Evolutionary conservation across 352 stramenopile genomes (phyloP).

Genomic region (Thalassiosira pacifica): DNA sequence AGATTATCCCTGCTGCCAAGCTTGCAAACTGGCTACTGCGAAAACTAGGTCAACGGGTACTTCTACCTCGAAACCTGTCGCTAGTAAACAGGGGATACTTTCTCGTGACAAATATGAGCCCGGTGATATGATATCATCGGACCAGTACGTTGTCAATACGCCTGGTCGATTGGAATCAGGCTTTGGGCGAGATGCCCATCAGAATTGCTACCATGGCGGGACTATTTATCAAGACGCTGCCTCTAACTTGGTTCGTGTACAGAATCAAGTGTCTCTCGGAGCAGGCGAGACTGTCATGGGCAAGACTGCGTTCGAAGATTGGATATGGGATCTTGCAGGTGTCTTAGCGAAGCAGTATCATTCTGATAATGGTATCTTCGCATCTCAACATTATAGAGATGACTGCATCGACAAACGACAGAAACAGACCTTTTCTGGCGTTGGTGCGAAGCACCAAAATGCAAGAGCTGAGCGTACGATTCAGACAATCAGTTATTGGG

Average conservation of each 20-base stretch:
- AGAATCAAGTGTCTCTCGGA: neutral
- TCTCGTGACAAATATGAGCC: slow-evolving; percentile 14
- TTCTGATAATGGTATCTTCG: slow-evolving; percentile 70
- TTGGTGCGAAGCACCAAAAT: slow-evolving; percentile 64
- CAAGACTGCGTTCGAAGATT: neutral
- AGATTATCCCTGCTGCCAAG: neutral
- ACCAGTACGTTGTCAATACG: slow-evolving; percentile 6
- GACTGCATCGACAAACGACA: slow-evolving; percentile 17
- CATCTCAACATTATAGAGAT: slow-evolving; percentile 7
- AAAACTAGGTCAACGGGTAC: neutral
- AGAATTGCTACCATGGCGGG: neutral
- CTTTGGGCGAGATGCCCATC: neutral
- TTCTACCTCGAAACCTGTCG: neutral
- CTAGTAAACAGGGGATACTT: neutral
- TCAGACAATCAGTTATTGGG: slow-evolving; percentile 12
- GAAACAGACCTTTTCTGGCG: slow-evolving; percentile 42
- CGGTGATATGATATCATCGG: slow-evolving; percentile 36
- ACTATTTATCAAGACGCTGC: no score
- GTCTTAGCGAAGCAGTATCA: no score
- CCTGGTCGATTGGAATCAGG: neutral
- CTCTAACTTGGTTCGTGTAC: no score
- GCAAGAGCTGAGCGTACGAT: slow-evolving; percentile 32
- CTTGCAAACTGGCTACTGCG: neutral
- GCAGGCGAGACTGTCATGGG: neutral
- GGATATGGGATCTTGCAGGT: no score